Conservation (phyloP, 176 grass and related monocot genomes). For the Oryza brachyantha region DNA sequence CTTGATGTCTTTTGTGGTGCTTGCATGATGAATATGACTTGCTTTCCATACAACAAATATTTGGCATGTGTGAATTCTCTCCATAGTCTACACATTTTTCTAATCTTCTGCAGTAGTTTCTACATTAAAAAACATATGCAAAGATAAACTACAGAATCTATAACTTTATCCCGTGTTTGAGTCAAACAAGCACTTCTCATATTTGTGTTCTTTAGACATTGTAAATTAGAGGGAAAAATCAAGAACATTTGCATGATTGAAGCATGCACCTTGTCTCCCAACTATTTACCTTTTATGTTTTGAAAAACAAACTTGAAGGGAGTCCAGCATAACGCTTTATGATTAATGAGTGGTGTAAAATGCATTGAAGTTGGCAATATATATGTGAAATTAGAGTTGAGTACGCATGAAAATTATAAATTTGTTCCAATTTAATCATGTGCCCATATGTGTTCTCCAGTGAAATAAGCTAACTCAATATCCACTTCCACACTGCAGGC, state of each 20-base stretch:
- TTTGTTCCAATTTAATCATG: not conserved
- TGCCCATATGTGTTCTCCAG: not conserved
- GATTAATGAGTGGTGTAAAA: not conserved
- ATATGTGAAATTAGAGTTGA: not conserved
- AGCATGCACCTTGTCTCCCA: not conserved
- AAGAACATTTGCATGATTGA: not conserved
- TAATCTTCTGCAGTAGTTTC: not conserved
- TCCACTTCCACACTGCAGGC: not conserved
- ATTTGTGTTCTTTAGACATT: not conserved
- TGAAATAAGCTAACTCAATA: not conserved
- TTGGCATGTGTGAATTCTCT: not conserved
- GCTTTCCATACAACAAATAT: not conserved
- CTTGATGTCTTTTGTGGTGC: not conserved
- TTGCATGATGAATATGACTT: not conserved
- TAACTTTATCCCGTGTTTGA: too few relatives aligned
- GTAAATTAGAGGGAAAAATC: not conserved
- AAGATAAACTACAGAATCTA: too few relatives aligned
- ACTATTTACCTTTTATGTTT: not conserved
- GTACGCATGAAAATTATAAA: not conserved
- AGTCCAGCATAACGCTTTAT: not conserved
- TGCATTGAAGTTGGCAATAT: not conserved
- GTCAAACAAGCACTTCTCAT: not conserved
- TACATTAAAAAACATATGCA: too few relatives aligned
- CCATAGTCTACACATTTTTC: not conserved
- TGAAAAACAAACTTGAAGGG: not conserved